Evolutionary conservation across 177 flowering plant species (phyloP).

Genomic region (Telopea speciosissima): DNA sequence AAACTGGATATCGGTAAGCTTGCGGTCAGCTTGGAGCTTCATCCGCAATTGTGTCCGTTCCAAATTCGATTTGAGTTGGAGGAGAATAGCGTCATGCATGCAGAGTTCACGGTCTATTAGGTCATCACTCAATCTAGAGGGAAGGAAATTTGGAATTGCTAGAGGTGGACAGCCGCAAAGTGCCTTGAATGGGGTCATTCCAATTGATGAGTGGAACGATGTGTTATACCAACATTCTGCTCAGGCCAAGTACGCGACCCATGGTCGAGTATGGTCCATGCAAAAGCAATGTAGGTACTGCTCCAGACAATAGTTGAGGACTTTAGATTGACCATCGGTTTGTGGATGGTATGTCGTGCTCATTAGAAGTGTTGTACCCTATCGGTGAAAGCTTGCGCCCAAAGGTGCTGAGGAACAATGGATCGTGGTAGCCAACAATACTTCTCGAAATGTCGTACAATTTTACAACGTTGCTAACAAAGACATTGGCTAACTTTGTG

Average conservation of each 20-base stretch:
- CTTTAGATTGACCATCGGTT: constrained; percentile 1
- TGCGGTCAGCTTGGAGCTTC: too few relatives aligned
- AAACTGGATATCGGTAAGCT: too few relatives aligned
- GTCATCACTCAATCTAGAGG: too few relatives aligned
- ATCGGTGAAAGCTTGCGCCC: neutral
- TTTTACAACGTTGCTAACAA: constrained; percentile 6
- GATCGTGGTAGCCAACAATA: constrained; percentile 10
- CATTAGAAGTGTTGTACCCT: neutral
- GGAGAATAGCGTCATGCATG: too few relatives aligned
- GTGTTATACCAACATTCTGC: constrained; percentile 7
- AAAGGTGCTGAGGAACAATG: constrained; percentile 2
- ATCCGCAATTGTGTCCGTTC: too few relatives aligned
- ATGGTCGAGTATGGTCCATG: neutral
- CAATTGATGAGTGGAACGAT: neutral
- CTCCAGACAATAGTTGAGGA: neutral
- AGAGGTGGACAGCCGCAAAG: too few relatives aligned
- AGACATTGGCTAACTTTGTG: neutral
- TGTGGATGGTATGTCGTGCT: neutral
- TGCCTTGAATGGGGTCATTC: constrained; percentile 1
- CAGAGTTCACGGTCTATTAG: too few relatives aligned
- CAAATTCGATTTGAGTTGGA: too few relatives aligned
- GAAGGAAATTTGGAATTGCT: too few relatives aligned
- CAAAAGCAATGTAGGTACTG: neutral
- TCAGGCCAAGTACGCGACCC: neutral
- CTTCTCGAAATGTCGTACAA: constrained; percentile 3